Evolutionary conservation across 192 early-diverging fungal species (phyloP), one percentile per base, ranked within the genome.

Genomic region (Coemansia sp.): DNA sequence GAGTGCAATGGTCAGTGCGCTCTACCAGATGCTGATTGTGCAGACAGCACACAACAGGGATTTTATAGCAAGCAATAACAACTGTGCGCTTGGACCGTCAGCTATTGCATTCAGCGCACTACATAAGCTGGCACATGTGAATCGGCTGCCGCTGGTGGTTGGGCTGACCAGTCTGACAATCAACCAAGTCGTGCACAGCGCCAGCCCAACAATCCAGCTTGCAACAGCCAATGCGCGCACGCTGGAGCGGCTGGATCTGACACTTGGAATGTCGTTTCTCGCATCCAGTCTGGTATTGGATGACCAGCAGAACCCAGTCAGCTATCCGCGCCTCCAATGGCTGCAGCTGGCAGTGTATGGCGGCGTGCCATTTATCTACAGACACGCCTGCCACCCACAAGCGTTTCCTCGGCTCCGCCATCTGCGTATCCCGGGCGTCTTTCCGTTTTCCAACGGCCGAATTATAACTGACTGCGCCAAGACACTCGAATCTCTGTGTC

Each of bases 361-460:
- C 15, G 60, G 58, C 9, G 64, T 62, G 4, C 39, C 70, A 2
- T 66, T 72, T 45, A 18, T 16, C 49, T 41, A 50, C 42, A 41
- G 62, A 26, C 12, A 54, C 12, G 43, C 9, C 0, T 63, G 56
- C 42, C 2, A n/a, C 7, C 16, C 21, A 4, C 16, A 62, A 1
- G 19, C 64, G 26, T 72, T 72, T 32, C 70, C 70, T 7, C 54
- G 44, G 6, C 59, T 72, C 7, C 39, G 42, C 2, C 42, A 66
- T 18, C 41, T 72, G 13, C 9, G 2, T 2, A 42, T 72, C 9
- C 70, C 70, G 0, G 64, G 70, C 6, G 60, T 52, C 5, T 72
- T 44, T 38, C 70, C 70, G 12, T 72, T 72, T 48, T 58, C 59
- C 59, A 67, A 67, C 23, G 23, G 19, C 23, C 21, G 37, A 8